Base-by-base conservation (phyloP, 2,329 filamentous ascomycete genomes). In the Xylariales sp. region DNA sequence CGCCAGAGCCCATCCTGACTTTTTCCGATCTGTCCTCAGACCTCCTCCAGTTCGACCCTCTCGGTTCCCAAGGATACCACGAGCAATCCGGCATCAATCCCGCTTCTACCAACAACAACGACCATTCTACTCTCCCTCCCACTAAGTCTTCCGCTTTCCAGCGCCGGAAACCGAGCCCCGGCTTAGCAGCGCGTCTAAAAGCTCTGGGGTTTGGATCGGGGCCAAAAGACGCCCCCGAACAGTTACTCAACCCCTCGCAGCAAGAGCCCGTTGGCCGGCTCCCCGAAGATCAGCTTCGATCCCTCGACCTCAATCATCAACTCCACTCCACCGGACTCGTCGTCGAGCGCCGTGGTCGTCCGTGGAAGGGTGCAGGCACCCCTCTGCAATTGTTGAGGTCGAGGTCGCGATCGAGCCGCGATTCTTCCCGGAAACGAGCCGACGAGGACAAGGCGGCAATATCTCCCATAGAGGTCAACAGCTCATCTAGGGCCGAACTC, bases 361-460 rank as follows among this genome's bases (percentile, higher is more conserved):
- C 90, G 74, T 93, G 91, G 91, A 92, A 88, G 82, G 89, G 88
- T 78, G 85, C 87, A 77, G 86, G 87, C 77, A 83, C 85, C 74
- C 83, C 84, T 71, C 82, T 89, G 62, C 75, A 78, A 60, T 56
- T 78, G 60, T 62, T 78, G 34, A 72, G 76, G 53, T 77, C 76
- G 43, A 71, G 76, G 49, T 77, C 76, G 46, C 76, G 70, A 48
- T 76, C 76, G 28, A 77, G 75, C 66, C 76, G 75, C 65, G 76
- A 74, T 54, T 77, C 71, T 57, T 75, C 72, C 68, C 72, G 74
- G 45, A 72, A 69, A 64, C 69, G 64, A 61, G 67, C 52, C 46
- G 72, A 74, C 64, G 67, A 74, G n/a, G 63, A 72, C 43, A 72
- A 69, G 41, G 48, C 56, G 32, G 43, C 60, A 28, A 55, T 56